phyloP scores from a whole-genome alignment of 768 basidiomycete species.

The Mycena sanguinolenta region DNA sequence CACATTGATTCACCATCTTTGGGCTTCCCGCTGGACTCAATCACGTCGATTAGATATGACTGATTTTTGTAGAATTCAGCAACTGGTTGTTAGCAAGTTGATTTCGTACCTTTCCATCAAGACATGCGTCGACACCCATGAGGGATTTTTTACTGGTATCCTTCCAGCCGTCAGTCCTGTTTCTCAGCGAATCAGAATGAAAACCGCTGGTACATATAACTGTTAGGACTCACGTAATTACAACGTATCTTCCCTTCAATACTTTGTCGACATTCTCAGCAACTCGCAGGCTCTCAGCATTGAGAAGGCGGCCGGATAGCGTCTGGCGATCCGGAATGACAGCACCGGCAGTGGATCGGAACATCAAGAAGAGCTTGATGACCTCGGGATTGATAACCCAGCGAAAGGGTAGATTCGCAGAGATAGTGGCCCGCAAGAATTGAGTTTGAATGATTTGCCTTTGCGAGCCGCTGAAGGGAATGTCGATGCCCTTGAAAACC shows the following conservation, averaged over 20 bases:
- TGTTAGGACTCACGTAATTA: constrained; percentile 13
- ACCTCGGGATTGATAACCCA: not conserved
- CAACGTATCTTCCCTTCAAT: constrained; percentile 29
- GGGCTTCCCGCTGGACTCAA: not conserved
- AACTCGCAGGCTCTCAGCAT: constrained; percentile 30
- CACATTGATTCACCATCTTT: not conserved
- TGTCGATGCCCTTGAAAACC: constrained; percentile 41
- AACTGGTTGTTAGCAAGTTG: not conserved
- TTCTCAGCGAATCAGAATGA: too few species aligned
- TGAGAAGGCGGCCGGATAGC: not conserved
- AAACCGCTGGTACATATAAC: too few species aligned
- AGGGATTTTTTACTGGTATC: constrained; percentile 39
- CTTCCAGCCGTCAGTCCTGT: constrained; percentile 45
- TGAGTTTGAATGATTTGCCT: not conserved
- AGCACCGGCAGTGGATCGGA: not conserved
- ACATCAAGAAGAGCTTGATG: not conserved
- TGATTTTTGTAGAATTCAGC: not conserved
- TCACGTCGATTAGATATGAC: not conserved
- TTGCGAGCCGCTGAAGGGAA: constrained; percentile 9
- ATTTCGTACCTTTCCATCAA: constrained; percentile 37
- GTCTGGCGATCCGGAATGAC: not conserved
- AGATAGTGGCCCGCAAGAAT: not conserved
- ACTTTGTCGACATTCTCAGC: too few species aligned
- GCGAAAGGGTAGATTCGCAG: not conserved
- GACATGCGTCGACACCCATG: constrained; percentile 42